phyloP scores from a whole-genome alignment of 2,329 filamentous ascomycete species.

The Trichoderma gracile region DNA sequence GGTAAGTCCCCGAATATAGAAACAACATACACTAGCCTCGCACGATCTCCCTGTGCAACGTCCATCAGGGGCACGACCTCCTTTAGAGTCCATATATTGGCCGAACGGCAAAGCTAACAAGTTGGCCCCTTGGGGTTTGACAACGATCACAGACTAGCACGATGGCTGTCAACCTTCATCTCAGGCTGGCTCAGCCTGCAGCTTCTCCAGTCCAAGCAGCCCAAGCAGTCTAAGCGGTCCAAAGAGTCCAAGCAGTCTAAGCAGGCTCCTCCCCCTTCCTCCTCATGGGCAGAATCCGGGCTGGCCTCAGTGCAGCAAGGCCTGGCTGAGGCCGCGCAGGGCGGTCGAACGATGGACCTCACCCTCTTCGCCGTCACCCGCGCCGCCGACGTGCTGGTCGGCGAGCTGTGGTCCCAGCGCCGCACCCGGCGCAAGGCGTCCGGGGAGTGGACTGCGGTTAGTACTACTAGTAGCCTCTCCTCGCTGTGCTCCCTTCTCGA shows the following conservation, averaged over 20 bases:
- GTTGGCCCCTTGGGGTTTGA: neutral
- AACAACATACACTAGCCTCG: slow-evolving; percentile 7
- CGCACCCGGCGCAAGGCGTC: slow-evolving; percentile 47
- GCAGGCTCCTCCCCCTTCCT: neutral
- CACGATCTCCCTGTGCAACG: slow-evolving; percentile 5
- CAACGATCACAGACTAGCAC: slow-evolving; percentile 48
- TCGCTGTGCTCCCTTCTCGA: slow-evolving; percentile 17
- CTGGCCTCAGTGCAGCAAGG: slow-evolving; percentile 38
- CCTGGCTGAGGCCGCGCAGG: slow-evolving; percentile 30
- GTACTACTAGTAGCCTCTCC: slow-evolving; percentile 24
- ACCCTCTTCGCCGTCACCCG: slow-evolving; percentile 75
- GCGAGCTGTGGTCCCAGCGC: slow-evolving; percentile 62
- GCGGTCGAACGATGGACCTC: slow-evolving; percentile 69
- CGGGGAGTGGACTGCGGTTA: slow-evolving; percentile 51
- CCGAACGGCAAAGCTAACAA: slow-evolving; percentile 11
- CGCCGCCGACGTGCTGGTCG: slow-evolving; percentile 70
- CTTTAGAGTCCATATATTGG: neutral
- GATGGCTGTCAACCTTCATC: slow-evolving; percentile 60
- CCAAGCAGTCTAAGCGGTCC: slow-evolving; percentile 22
- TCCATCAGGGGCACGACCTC: neutral
- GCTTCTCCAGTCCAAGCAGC: slow-evolving; percentile 58
- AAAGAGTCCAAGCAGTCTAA: too few relatives aligned
- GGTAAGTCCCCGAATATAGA: slow-evolving; percentile 31
- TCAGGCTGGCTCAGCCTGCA: slow-evolving; percentile 59
- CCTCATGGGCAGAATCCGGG: slow-evolving; percentile 43